Evolutionary conservation across 768 basidiomycete genomes (phyloP).

Genomic region (Leucocoprinus birnbaumii): DNA sequence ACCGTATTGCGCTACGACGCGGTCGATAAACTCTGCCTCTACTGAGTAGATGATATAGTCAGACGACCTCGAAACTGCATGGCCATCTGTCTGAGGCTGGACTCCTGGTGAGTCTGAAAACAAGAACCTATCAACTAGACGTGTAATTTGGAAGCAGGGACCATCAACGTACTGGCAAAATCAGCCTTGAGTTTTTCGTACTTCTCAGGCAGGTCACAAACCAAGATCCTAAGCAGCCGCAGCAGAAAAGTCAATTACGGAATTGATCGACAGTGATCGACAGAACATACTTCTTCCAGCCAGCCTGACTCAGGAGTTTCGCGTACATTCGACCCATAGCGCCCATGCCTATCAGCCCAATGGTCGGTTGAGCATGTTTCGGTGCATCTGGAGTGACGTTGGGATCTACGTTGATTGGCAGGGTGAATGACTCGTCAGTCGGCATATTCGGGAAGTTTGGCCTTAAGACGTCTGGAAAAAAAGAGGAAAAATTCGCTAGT

Average conservation of each 20-base stretch:
- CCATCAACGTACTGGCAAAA: conserved; percentile 49
- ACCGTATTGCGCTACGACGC: conserved; percentile 85
- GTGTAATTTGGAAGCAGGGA: background rate
- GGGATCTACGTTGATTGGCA: conserved; percentile 26
- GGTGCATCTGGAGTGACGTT: conserved; percentile 31
- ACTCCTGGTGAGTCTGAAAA: conserved; percentile 55
- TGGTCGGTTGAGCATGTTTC: conserved; percentile 56
- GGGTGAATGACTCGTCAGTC: background rate
- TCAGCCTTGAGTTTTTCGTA: conserved; percentile 59
- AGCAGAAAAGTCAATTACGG: conserved; percentile 5
- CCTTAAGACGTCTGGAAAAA: too few species aligned
- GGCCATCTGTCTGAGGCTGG: conserved; percentile 72
- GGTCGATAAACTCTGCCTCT: conserved; percentile 83
- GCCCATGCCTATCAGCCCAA: conserved; percentile 96
- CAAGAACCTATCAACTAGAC: conserved; percentile 3
- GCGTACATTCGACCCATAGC: conserved; percentile 98
- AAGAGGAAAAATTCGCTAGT: too few species aligned
- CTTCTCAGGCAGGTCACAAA: conserved; percentile 81
- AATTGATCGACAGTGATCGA: background rate
- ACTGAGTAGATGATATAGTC: conserved; percentile 96
- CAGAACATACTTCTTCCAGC: conserved; percentile 75
- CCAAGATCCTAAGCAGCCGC: conserved; percentile 63
- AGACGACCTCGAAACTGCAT: conserved; percentile 82
- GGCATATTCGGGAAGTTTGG: background rate
- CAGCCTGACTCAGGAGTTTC: conserved; percentile 66